Evolutionary conservation across 495 filamentous ascomycete species (phyloP), one percentile per base, ranked within the genome.

Genomic region (Echria macrotheca): DNA sequence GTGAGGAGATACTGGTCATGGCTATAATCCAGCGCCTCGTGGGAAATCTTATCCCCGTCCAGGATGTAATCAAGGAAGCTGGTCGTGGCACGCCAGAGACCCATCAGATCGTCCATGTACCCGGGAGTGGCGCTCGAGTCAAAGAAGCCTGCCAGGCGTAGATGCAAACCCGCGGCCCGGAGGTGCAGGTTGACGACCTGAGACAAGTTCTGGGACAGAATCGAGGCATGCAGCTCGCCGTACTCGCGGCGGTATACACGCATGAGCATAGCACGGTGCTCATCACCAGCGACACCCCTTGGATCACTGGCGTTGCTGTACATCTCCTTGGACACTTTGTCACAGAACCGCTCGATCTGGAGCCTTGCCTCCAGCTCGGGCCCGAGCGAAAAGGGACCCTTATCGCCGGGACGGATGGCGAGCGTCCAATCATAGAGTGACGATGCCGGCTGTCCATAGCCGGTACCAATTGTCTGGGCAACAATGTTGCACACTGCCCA

Each of bases 401-500:
- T 80, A 29, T 78, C 71, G 5, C 79, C 78, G 15, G 82, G 78
- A 21, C 76, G 75, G 17, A 82, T 72, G 7, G 79, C 80, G 29
- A 94, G 62, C 0, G 89, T 90, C 82, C 86, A 91, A 65, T 94
- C 89, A 59, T 93, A 96, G 10, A 91, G 61, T 5, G 85, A 90
- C n/a, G 85, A 83, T 1, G 90, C 85, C 5, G 90, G 90, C 59
- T 95, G 90, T 26, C 90, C 90, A 63, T 95, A 89, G 12, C 89
- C 90, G 6, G 90, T 96, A 7, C 88, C 86, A 48, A 94, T 83
- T 44, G 85, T 87, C 65, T 95, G 89, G n/a, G 89, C 83, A 37
- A 95, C 89, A 58, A 93, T 88, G 61, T 96, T 96, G 60, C 87
- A 91, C 9, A 88, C 83, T 12, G 89, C 89, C 90, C 90, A 96